Percentiles rank a stretch among this genome's conserved stretches.
phyloP scores from a whole-genome alignment of 2,329 filamentous ascomycete genomes.

The Drechslera avenae region DNA sequence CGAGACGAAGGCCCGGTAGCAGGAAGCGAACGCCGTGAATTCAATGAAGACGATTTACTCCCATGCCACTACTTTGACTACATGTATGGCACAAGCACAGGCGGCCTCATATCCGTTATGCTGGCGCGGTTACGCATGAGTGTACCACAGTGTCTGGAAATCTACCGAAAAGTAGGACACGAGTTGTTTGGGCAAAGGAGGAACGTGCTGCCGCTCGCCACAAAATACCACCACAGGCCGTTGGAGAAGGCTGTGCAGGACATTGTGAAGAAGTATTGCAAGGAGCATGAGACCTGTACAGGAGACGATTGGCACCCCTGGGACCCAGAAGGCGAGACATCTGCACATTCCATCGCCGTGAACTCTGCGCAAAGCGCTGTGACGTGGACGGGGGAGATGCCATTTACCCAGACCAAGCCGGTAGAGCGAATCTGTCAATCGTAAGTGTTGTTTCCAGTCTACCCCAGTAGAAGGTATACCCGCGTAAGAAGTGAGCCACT shows the following conservation, averaged over 20 bases:
- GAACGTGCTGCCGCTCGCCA: conserved; percentile 53
- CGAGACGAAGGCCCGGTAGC: conserved; percentile 50
- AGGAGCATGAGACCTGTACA: conserved; percentile 50
- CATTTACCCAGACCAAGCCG: conserved; percentile 17
- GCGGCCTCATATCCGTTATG: conserved; percentile 59
- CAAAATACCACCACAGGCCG: conserved; percentile 57
- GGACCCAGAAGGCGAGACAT: conserved; percentile 21
- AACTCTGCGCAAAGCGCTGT: conserved; percentile 23
- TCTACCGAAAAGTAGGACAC: conserved; percentile 55
- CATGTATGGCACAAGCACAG: conserved; percentile 59
- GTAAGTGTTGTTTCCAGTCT: conserved; percentile 24
- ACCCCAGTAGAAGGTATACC: not conserved
- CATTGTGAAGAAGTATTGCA: conserved; percentile 53
- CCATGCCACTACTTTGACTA: conserved; percentile 61
- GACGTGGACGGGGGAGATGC: conserved; percentile 23
- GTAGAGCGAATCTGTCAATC: conserved; percentile 47
- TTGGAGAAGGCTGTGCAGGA: conserved; percentile 55
- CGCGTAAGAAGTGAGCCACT: too few relatives aligned
- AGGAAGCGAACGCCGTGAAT: conserved; percentile 32
- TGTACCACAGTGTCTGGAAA: conserved; percentile 54
- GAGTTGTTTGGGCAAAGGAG: conserved; percentile 55
- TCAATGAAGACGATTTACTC: conserved; percentile 51
- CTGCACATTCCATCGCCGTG: not conserved
- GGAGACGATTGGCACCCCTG: conserved; percentile 55
- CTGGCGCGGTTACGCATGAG: conserved; percentile 57